phyloP scores from a whole-genome alignment of 495 filamentous ascomycete genomes.

The Hyaloscypha finlandica region DNA sequence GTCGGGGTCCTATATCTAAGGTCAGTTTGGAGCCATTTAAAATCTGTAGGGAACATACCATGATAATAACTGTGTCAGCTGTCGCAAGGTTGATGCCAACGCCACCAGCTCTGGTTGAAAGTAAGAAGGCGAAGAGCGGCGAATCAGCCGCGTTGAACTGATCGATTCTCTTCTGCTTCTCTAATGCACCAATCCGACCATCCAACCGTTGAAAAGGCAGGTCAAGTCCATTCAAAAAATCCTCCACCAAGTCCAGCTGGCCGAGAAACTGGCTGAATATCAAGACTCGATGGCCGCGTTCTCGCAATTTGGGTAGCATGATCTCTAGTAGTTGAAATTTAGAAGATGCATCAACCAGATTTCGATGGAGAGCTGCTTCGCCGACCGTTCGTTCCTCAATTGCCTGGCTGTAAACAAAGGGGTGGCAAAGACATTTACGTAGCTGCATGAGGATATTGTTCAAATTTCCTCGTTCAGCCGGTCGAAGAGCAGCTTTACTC shows the following conservation, averaged over 20 bases:
- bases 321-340: conserved; percentile 86
- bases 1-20: conserved; percentile 67
- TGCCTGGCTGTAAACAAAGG: conserved; percentile 84
- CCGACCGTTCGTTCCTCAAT: conserved; percentile 77
- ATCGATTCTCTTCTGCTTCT: conserved; percentile 95
- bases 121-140: conserved; percentile 80
- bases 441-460: conserved; percentile 96
- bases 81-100: conserved; percentile 98
- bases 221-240: conserved; percentile 76
- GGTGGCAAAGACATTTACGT: conserved; percentile 92
- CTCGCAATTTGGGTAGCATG: conserved; percentile 86
- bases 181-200: conserved; percentile 71
- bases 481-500: conserved; percentile 55
- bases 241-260: conserved; percentile 86
- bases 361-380: conserved; percentile 60
- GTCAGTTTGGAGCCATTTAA: conserved; percentile 1
- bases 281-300: conserved; percentile 87
- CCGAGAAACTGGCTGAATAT: conserved; percentile 97
- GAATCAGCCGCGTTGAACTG: conserved; percentile 86
- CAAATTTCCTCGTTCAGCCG: conserved; percentile 71
- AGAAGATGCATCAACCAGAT: conserved; percentile 85
- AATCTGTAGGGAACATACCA: conserved; percentile 37
- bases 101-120: conserved; percentile 92
- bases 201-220: conserved; percentile 79
- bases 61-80: conserved; percentile 96